Percentiles rank a stretch among this genome's conserved stretches.
These are phyloP conservation scores for Coelomomyces lativittatus DNA, from an alignment of 371 early-diverging fungal species.

Conservation along the genomic window DNA sequence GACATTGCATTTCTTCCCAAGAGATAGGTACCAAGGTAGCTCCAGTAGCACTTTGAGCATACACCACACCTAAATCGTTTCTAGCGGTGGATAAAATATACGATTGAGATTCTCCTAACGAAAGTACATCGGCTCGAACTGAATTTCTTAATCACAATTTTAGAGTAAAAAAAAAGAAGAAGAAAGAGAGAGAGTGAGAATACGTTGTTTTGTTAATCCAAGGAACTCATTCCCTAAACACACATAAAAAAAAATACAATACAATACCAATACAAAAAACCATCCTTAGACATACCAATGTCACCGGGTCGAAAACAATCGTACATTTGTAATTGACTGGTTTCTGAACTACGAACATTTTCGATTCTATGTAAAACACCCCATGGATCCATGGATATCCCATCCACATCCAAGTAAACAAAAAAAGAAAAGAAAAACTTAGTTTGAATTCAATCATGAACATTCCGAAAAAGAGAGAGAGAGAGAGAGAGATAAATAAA, in stretches of 20 bases:
- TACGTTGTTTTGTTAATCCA: too few relatives aligned
- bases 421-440: background rate
- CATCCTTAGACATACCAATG: constrained; percentile 38
- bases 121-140: constrained; percentile 64
- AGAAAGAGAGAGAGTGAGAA: too few relatives aligned
- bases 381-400: too few relatives aligned
- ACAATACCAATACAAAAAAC: too few relatives aligned
- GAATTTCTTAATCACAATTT: background rate
- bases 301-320: constrained; percentile 87
- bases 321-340: constrained; percentile 78
- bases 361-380: constrained; percentile 42
- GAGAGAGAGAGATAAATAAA: too few relatives aligned
- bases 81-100: constrained; percentile 77
- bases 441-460: background rate
- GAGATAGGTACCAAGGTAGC: constrained; percentile 82
- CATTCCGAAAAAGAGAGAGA: background rate
- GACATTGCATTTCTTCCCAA: constrained; percentile 94
- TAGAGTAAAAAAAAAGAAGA: background rate
- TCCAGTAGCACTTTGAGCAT: constrained; percentile 72
- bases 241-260: too few relatives aligned
- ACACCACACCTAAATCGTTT: constrained; percentile 84
- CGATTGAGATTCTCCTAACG: constrained; percentile 75
- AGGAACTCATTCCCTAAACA: too few relatives aligned
- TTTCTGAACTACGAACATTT: constrained; percentile 83
- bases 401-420: background rate